Evolutionary conservation across 257 asterid genomes (phyloP), one percentile per base, ranked within the genome.

Genomic region (Fraxinus pennsylvanica): DNA sequence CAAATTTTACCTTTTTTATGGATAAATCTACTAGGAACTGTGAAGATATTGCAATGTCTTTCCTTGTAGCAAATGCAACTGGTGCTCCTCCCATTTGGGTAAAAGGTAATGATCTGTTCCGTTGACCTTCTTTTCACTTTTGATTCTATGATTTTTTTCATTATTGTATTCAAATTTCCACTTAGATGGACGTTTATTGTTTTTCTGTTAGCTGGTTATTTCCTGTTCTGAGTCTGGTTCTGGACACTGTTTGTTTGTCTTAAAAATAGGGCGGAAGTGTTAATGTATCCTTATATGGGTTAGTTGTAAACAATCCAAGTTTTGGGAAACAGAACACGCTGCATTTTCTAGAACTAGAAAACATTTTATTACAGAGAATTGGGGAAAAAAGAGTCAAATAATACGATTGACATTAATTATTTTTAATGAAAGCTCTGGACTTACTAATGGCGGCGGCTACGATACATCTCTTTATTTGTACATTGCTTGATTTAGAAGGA

Each of bases 31-130:
- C 76, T 85, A 91, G 97, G 86, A 93, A 93, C 74, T 93, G 98
- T 59, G 98, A 93, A 87, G 98, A 93, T 84, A 93, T 90, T 79
- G 98, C 96, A 15, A 91, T 93, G 96, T 93, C 97, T 77, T 90
- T 93, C 90, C 92, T 90, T 32, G 90, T 93, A 19, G 97, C 97
- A 69, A 91, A 93, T 87, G 96, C 94, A 73, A 90, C 97, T 41
- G 92, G 90, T 69, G 88, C 91, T 77, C 96, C 96, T 82, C 97
- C 97, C 45, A 86, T 93, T 71, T 93, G 97, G 97, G 97, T 90
- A 68, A 90, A 88, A 86, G 97, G 97, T 93, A 85, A 84, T 66
- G n/a, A 27, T 36, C 32, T 77, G 17, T 59, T 43, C 21, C 5
- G 43, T 38, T 65, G 50, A 65, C 77, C 68, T 45, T 77, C 73